Evolutionary conservation across 257 asterid genomes (phyloP).

Genomic region (Ilex aquifolium): DNA sequence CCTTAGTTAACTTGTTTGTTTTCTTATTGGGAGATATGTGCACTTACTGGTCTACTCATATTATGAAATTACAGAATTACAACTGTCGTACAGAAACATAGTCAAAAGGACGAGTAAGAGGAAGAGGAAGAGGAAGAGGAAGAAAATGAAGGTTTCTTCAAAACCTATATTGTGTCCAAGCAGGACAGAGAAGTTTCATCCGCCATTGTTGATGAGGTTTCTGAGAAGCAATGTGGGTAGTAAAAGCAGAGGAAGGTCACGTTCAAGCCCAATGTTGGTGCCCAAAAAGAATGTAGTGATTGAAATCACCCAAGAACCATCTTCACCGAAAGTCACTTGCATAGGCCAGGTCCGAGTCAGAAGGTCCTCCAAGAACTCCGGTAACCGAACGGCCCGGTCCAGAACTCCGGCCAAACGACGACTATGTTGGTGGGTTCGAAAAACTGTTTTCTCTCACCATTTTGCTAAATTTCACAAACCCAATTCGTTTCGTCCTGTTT

Average conservation of each 20-base stretch:
- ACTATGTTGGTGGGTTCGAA: constrained; percentile 31
- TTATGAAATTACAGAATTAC: too few species aligned
- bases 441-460: constrained; percentile 10
- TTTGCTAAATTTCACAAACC: constrained; percentile 19
- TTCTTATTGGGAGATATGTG: too few species aligned
- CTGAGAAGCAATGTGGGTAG: constrained; percentile 60
- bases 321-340: constrained; percentile 87
- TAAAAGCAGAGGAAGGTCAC: constrained; percentile 62
- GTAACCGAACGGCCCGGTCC: background rate
- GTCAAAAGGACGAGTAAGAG: background rate
- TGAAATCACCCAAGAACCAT: constrained; percentile 44
- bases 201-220: constrained; percentile 67
- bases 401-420: constrained; percentile 14
- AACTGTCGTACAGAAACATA: too few species aligned
- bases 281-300: constrained; percentile 28
- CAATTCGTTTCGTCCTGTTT: constrained; percentile 9
- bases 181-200: constrained; percentile 70
- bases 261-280: constrained; percentile 65
- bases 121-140: too few species aligned
- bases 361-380: constrained; percentile 25
- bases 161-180: constrained; percentile 72
- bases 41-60: too few species aligned
- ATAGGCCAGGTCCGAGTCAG: constrained; percentile 82
- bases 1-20: too few species aligned
- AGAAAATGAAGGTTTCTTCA: constrained; percentile 42